Evolutionary conservation across 1,284 basidiomycete genomes (phyloP).

Genomic region (Melampsora larici-populina): DNA sequence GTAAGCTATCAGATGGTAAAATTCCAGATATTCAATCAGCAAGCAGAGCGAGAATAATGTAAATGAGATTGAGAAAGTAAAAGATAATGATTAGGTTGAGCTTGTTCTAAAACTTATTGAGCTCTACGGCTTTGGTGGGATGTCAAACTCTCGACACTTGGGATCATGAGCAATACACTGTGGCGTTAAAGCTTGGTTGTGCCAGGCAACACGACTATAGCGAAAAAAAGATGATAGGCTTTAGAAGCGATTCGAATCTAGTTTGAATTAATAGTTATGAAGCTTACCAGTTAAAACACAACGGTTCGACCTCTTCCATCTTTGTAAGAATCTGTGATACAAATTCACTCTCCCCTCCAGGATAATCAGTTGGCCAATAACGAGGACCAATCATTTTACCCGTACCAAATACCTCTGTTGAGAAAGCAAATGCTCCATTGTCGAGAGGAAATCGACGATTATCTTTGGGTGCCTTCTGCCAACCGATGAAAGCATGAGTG

Average conservation of each 20-base stretch:
- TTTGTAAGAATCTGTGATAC: conserved; percentile 19
- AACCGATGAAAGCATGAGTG: conserved; percentile 21
- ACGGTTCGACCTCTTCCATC: conserved; percentile 25
- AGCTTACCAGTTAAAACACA: conserved; percentile 36
- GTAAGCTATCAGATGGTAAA: too few relatives aligned
- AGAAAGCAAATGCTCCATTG: conserved; percentile 36
- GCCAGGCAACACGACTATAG: conserved; percentile 31
- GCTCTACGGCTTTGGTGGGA: too few relatives aligned
- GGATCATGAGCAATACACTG: conserved; percentile 19
- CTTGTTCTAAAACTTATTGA: too few relatives aligned
- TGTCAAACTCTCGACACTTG: conserved; percentile 19
- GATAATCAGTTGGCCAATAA: conserved; percentile 40
- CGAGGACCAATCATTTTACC: conserved; percentile 21
- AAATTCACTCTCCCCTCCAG: conserved; percentile 38
- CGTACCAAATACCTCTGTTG: conserved; percentile 22
- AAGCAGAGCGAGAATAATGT: too few relatives aligned
- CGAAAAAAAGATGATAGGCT: neutral
- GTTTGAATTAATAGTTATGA: neutral
- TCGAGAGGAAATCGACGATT: conserved; percentile 26
- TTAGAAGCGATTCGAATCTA: neutral
- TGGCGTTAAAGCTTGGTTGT: conserved; percentile 22
- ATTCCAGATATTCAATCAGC: too few relatives aligned
- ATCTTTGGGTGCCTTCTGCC: conserved; percentile 17
- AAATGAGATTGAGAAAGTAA: too few relatives aligned
- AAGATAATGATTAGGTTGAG: too few relatives aligned